Conservation (phyloP, 139 green algal species). For the Tetradesmus lagerheimii region DNA sequence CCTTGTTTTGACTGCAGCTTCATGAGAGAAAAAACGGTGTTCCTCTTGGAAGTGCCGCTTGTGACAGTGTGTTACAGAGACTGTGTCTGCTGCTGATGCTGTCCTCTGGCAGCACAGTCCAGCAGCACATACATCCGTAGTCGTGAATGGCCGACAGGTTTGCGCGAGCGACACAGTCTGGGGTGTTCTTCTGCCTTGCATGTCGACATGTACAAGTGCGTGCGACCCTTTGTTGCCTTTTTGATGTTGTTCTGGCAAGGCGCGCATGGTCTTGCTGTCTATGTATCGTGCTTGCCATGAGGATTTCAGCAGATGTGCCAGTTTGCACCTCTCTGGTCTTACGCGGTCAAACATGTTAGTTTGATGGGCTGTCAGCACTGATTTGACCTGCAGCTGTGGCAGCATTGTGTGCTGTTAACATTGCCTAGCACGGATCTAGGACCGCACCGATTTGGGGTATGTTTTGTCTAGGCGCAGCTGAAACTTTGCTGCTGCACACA, state of each 20-base stretch:
- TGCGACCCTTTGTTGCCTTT: not conserved
- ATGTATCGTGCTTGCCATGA: not conserved
- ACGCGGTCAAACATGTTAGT: not conserved
- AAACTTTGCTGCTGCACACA: not conserved
- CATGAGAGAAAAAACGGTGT: not conserved
- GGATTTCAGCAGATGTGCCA: not conserved
- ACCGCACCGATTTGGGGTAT: not conserved
- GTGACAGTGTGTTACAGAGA: not conserved
- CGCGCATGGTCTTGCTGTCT: not conserved
- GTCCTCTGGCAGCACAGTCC: not conserved
- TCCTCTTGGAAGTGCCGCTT: not conserved
- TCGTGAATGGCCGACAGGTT: not conserved
- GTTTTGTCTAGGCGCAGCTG: not conserved
- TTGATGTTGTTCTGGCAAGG: not conserved
- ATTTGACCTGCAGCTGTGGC: not conserved
- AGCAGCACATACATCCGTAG: not conserved
- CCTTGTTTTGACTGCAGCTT: not conserved
- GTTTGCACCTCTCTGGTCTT: not conserved
- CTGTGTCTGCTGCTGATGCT: not conserved
- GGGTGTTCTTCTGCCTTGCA: not conserved
- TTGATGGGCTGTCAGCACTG: not conserved
- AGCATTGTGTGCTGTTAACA: not conserved
- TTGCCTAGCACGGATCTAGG: not conserved
- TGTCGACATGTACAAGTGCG: not conserved
- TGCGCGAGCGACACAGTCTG: not conserved